Evolutionary conservation across 208 protist genomes (phyloP), one percentile per base, ranked within the genome.

Genomic region (Naegleria fowleri): DNA sequence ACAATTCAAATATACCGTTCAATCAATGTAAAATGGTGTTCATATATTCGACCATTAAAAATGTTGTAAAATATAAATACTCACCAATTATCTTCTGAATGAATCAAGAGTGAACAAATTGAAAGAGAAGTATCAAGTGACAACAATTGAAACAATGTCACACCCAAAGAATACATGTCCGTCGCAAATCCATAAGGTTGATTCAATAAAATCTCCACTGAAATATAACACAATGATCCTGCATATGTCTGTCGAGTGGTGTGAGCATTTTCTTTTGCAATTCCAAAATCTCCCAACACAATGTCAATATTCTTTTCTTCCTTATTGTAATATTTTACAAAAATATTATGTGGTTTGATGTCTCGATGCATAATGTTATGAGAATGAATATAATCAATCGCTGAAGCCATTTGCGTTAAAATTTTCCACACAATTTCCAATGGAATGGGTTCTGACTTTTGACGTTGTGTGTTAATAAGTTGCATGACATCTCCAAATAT

Each of bases 301-400:
- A 79, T n/a, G 0, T 36, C 67, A 79, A 79, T 79, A 19, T 36
- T 36, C 7, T 36, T 36, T 33, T 19, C 5, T 15, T 67, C 55
- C 11, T 29, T 67, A 36, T 79, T n/a, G 6, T 13, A 36, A 13
- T 33, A 13, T 79, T 9, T 79, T 5, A 92, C 92, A 59, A 92
- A 38, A 86, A 92, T 92, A 51, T 92, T 92, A 0, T 90, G 67
- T 33, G 91, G 91, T 48, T 92, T 92, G 33, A 92, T 39, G 88
- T 92, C 91, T n/a, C 91, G 75, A 51, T 92, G 91, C 15, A 92
- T 89, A 39, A 92, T 89, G 7, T 79, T 25, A 29, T 67, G 55
- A 29, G 67, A 79, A 79, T 79, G 67, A 7, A 79, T 33, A 36
- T 79, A 79, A 33, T 79, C 25, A 36, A 79, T 11, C 5, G 29